Percentiles rank a stretch among this genome's conserved stretches.
Conservation (phyloP, 805 yeast genomes). For the Wickerhamomyces queroliae region DNA sequence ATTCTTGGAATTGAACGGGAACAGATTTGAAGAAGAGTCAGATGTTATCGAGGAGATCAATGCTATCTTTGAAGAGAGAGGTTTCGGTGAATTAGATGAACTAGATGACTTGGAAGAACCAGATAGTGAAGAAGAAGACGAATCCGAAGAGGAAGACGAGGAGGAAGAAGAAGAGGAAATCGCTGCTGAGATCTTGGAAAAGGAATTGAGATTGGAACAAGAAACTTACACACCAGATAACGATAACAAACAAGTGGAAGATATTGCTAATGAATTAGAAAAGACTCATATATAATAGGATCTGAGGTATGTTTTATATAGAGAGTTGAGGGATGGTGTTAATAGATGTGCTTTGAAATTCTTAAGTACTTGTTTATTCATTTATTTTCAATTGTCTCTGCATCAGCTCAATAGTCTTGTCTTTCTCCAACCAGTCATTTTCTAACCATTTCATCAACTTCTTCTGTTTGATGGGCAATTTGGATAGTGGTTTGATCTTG, state of each 20-base stretch:
- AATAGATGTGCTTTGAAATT: too few species aligned
- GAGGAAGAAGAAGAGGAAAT: slow-evolving; percentile 39
- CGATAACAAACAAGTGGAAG: slow-evolving; percentile 43
- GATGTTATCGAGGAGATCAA: slow-evolving; percentile 56
- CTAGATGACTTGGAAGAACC: slow-evolving; percentile 90
- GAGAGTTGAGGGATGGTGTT: too few species aligned
- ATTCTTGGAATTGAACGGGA: slow-evolving; percentile 84
- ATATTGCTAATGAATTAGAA: slow-evolving; percentile 54
- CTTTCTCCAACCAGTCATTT: slow-evolving; percentile 65
- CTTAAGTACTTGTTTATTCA: slow-evolving; percentile 4
- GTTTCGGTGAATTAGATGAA: slow-evolving; percentile 83
- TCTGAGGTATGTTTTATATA: not conserved
- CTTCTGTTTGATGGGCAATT: slow-evolving; percentile 46
- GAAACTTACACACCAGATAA: slow-evolving; percentile 36
- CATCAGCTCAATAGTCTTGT: slow-evolving; percentile 38
- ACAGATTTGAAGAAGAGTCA: slow-evolving; percentile 85
- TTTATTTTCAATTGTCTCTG: slow-evolving; percentile 26
- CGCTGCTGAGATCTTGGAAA: slow-evolving; percentile 34
- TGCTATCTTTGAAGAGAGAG: slow-evolving; percentile 62
- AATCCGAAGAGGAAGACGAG: slow-evolving; percentile 30
- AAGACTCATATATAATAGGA: slow-evolving; percentile 37
- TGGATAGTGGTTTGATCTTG: slow-evolving; percentile 28
- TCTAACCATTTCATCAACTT: slow-evolving; percentile 76
- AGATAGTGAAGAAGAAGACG: slow-evolving; percentile 45
- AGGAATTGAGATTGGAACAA: slow-evolving; percentile 34